Evolutionary conservation across 345 rosid species (phyloP).

Genomic region (Eucalyptus marginata): DNA sequence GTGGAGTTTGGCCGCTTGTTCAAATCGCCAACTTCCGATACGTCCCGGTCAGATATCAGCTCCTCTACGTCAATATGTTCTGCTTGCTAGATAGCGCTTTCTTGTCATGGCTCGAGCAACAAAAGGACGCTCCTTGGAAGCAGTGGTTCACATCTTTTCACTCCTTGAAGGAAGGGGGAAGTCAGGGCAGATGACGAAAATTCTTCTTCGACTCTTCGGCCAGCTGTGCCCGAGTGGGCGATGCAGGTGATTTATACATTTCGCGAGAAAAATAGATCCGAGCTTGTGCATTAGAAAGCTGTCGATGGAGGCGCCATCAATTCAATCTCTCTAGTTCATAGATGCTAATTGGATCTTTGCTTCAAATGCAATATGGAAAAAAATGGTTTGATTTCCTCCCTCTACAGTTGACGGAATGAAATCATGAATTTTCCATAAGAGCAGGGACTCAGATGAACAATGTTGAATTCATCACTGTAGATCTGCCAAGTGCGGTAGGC

Average conservation of each 20-base stretch:
- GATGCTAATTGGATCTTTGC: not conserved
- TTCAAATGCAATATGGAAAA: not conserved
- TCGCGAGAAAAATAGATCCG: not conserved
- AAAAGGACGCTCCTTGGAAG: conserved; percentile 95
- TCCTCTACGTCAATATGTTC: conserved; percentile 77
- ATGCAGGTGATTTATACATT: not conserved
- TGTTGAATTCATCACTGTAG: not conserved
- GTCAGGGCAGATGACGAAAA: conserved; percentile 25
- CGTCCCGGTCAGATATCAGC: conserved; percentile 78
- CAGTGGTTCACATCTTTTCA: conserved; percentile 51
- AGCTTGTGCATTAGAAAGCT: not conserved
- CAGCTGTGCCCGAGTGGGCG: not conserved
- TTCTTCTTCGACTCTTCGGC: not conserved
- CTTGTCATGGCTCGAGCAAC: conserved; percentile 87
- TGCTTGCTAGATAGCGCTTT: conserved; percentile 88
- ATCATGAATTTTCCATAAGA: not conserved
- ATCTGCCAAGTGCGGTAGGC: not conserved
- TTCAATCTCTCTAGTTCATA: not conserved
- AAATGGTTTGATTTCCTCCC: not conserved
- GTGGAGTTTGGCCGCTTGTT: conserved; percentile 77
- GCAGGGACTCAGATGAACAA: not conserved
- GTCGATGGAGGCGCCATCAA: not conserved
- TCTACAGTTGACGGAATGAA: not conserved
- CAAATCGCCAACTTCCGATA: conserved; percentile 83
- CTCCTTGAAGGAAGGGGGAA: conserved; percentile 44